These are phyloP conservation scores for Pseudogymnoascus pannorum DNA, from an alignment of 2,329 filamentous ascomycete species.

Conservation along the genomic window DNA sequence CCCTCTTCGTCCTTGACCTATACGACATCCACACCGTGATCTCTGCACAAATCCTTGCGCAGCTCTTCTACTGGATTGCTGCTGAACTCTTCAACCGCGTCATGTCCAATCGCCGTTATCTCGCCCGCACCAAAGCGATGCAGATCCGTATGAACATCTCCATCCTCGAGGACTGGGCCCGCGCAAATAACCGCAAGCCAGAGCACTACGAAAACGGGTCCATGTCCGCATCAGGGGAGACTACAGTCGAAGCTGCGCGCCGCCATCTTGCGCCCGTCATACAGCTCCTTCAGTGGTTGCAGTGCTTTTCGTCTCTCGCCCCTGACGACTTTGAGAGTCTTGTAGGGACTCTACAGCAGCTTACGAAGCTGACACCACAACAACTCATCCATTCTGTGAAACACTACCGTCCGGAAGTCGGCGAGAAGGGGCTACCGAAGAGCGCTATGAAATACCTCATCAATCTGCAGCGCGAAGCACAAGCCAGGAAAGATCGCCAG, in stretches of 20 bases:
- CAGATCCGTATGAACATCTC: constrained; percentile 99
- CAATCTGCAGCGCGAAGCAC: constrained; percentile 68
- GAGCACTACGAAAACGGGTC: constrained; percentile 95
- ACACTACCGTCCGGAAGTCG: constrained; percentile 90
- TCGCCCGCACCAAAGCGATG: constrained; percentile 97
- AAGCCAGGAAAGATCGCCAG: constrained; percentile 48
- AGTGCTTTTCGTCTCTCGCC: constrained; percentile 90
- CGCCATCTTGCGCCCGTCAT: constrained; percentile 84
- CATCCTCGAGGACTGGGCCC: constrained; percentile 89
- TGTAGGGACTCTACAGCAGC: constrained; percentile 79
- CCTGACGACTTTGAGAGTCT: constrained; percentile 81
- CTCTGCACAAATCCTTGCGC: constrained; percentile 80
- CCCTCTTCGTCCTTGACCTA: constrained; percentile 93
- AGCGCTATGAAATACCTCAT: constrained; percentile 80
- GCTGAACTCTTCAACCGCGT: constrained; percentile 96
- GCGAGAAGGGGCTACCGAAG: constrained; percentile 85
- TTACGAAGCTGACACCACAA: constrained; percentile 75
- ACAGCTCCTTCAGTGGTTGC: constrained; percentile 92
- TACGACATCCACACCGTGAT: constrained; percentile 99
- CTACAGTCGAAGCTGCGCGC: constrained; percentile 74
- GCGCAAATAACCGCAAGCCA: constrained; percentile 84
- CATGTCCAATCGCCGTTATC: constrained; percentile 91
- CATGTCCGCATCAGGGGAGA: constrained; percentile 76
- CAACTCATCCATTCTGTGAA: constrained; percentile 88
- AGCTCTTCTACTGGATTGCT: constrained; percentile 92